These are phyloP conservation scores for Cladosporium sp. DNA, from an alignment of 2,329 filamentous ascomycete genomes.

Conservation along the genomic window DNA sequence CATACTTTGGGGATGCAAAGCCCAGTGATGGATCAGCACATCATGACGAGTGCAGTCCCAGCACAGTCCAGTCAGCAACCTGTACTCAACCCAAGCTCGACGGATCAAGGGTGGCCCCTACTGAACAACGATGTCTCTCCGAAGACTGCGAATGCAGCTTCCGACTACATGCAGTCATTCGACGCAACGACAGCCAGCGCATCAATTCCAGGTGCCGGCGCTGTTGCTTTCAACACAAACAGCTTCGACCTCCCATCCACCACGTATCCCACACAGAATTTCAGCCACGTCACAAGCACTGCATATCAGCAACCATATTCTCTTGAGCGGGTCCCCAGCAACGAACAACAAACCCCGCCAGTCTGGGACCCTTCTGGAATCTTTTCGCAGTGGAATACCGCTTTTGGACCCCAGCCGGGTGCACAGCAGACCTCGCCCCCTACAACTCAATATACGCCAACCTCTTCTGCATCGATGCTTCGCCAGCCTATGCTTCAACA, in stretches of 20 bases:
- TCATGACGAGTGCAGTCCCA: conserved; percentile 13
- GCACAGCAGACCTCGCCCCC: conserved; percentile 42
- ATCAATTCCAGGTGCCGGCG: conserved; percentile 10
- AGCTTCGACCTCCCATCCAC: conserved; percentile 10
- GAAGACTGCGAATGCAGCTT: background rate
- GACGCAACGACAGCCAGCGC: background rate
- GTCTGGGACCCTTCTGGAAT: conserved; percentile 34
- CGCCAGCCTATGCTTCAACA: conserved; percentile 29
- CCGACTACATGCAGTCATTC: conserved; percentile 3
- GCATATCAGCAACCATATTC: conserved; percentile 6
- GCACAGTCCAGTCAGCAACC: conserved; percentile 11
- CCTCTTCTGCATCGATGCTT: conserved; percentile 28
- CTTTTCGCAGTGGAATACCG: conserved; percentile 85
- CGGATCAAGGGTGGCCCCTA: background rate
- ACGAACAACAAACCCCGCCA: conserved; percentile 16
- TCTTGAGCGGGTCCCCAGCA: conserved; percentile 3
- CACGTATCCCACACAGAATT: conserved; percentile 18
- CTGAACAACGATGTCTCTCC: background rate
- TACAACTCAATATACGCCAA: conserved; percentile 21
- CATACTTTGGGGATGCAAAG: conserved; percentile 66
- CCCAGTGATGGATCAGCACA: conserved; percentile 52
- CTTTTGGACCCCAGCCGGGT: conserved; percentile 63
- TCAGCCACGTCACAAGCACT: conserved; percentile 1
- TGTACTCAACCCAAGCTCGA: background rate
- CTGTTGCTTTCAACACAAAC: conserved; percentile 13